phyloP scores from a whole-genome alignment of 441 rosid genomes.

The Kokia cookei region DNA sequence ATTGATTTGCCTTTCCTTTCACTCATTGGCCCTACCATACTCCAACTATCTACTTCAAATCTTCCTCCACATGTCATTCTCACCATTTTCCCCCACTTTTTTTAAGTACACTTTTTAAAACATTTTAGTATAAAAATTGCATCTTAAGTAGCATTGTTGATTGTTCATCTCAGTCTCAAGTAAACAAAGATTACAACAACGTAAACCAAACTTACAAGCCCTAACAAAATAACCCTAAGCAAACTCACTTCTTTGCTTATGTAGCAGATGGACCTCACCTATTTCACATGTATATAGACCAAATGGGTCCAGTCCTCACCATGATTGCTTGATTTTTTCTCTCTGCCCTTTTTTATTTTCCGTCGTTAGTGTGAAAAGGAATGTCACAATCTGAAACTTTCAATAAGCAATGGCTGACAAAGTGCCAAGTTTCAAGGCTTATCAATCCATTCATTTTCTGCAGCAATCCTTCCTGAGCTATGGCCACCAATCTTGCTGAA shows the following conservation, averaged over 20 bases:
- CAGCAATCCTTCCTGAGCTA: slow-evolving; percentile 72
- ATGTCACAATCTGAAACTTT: neutral
- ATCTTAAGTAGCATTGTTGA: too few species aligned
- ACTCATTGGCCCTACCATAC: neutral
- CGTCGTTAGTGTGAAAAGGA: neutral
- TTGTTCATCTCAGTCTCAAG: slow-evolving; percentile 4
- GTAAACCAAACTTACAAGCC: slow-evolving; percentile 48
- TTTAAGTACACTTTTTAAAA: neutral
- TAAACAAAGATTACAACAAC: slow-evolving; percentile 34
- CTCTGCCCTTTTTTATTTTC: neutral
- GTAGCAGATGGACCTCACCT: slow-evolving; percentile 25
- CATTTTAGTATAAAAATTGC: too few species aligned
- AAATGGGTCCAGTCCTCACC: slow-evolving; percentile 19
- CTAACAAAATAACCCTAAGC: slow-evolving; percentile 23
- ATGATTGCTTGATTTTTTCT: neutral
- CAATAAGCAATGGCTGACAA: neutral
- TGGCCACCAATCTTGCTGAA: slow-evolving; percentile 72
- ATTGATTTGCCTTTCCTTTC: neutral
- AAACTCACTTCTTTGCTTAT: slow-evolving; percentile 24
- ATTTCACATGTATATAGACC: slow-evolving; percentile 6
- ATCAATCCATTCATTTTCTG: slow-evolving; percentile 57
- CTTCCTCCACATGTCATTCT: neutral
- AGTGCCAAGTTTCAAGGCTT: slow-evolving; percentile 27
- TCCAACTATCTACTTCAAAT: neutral
- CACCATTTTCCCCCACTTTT: neutral